Evolutionary conservation across 2,329 filamentous ascomycete genomes (phyloP).

Genomic region (Fusarium coffeatum): DNA sequence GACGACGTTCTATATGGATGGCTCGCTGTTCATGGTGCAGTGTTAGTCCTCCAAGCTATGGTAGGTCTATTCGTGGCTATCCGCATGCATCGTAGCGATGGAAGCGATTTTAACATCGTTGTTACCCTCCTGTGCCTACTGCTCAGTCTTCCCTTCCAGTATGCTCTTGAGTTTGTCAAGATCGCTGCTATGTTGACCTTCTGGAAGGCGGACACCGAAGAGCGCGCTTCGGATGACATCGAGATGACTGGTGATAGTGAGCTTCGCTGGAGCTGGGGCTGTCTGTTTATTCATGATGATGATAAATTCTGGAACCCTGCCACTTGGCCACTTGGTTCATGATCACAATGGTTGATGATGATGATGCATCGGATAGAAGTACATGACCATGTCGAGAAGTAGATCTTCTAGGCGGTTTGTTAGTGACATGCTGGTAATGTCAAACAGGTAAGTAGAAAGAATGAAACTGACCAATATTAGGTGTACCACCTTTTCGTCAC

Average conservation of each 20-base stretch:
- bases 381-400: not conserved
- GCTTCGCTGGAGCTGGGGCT: not conserved
- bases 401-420: not conserved
- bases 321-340: not conserved
- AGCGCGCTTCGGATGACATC: not conserved
- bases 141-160: not conserved
- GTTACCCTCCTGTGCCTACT: not conserved
- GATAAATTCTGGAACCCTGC: no score
- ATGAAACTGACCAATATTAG: not conserved
- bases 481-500: not conserved
- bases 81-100: not conserved
- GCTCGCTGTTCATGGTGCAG: not conserved
- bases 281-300: not conserved
- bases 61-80: not conserved
- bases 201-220: not conserved
- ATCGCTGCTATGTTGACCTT: conserved; percentile 21
- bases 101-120: not conserved
- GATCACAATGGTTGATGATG: not conserved
- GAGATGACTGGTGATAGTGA: not conserved
- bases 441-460: not conserved
- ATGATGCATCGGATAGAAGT: not conserved
- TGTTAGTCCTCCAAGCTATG: not conserved
- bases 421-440: not conserved
- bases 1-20: not conserved
- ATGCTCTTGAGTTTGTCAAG: conserved; percentile 16